Evolutionary conservation across 2,329 filamentous ascomycete genomes (phyloP), one percentile per base, ranked within the genome.

Genomic region (Cercospora sp.): DNA sequence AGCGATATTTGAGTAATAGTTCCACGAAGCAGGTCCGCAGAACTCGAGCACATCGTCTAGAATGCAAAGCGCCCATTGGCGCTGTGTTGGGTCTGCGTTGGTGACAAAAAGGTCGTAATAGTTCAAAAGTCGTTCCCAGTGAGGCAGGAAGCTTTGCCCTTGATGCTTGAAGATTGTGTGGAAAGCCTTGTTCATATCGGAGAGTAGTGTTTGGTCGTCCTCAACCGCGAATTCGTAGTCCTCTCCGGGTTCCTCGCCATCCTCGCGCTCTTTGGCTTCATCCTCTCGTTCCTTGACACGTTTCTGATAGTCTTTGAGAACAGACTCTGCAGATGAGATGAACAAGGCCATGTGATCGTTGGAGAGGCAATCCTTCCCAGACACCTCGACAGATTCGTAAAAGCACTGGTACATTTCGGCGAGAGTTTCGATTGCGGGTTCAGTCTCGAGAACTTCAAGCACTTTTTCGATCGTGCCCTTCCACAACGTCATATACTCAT

Each of bases 371-470:
- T 91, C 89, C 80, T 92, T 92, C 68, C 94, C 94, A 72, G 97
- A 88, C 23, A 97, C 94, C 82, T 98, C 94, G 7, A 99, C 90
- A 28, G 93, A 97, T 80, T 99, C 95, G 80, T 99, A 99, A 84
- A 99, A 99, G 84, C 95, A 99, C 80, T 98, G 94, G 81, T 97
- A 99, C 93, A 99, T 97, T 82, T 98, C 95, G 1, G 95, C 94
- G 58, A 99, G 86, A 0, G 95, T 97, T 75, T 99, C 95, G 68
- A 99, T 94, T 1, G 94, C 93, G 20, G 95, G 94, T 82, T 99
- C 95, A 0, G 94, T 94, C 69, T 90, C 92, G 45, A 99, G 86
- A 1, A 97, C 94, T 79, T 98, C 95, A 10, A 99, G 88, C 40
- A 98, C 87, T 82, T 97, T 97, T 75, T 92, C 91, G 9, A 95